A percentile compares a stretch with the other conserved stretches of the same genome.
These are phyloP conservation scores for Aureobasidium sp. DNA, from an alignment of 2,329 filamentous ascomycete genomes.

Conservation along the genomic window DNA sequence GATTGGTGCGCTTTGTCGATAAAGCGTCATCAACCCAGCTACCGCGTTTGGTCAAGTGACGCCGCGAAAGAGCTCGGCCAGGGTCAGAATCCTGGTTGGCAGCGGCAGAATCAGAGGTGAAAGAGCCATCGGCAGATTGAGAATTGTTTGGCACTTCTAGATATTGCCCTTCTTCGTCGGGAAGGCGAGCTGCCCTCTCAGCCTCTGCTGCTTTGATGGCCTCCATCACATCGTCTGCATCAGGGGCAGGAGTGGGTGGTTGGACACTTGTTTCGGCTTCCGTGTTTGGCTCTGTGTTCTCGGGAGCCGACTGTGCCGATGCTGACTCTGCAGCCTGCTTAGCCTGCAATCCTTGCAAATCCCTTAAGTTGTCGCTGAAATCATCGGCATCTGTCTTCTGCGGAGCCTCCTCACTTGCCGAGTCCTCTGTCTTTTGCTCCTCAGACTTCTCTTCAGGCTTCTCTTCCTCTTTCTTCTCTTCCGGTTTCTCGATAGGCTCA, in stretches of 20 bases:
- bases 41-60: constrained; percentile 3
- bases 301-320: background rate
- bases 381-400: background rate
- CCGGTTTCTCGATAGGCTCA: constrained; percentile 1
- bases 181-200: background rate
- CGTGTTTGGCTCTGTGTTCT: background rate
- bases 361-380: background rate
- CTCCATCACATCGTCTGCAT: background rate
- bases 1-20: background rate
- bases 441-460: background rate
- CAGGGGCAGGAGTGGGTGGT: background rate
- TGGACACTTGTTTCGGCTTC: background rate
- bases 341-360: background rate
- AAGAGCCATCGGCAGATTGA: background rate
- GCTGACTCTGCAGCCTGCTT: background rate
- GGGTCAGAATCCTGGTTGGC: background rate
- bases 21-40: background rate
- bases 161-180: background rate
- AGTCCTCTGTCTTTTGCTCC: background rate
- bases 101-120: background rate
- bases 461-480: constrained; percentile 2
- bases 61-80: background rate
- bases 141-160: background rate
- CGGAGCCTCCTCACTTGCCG: background rate
- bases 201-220: constrained; percentile 2